Percentiles rank a stretch among this genome's conserved stretches.
Conservation (phyloP, 1,139 yeast species). For the Pichia sp. region DNA sequence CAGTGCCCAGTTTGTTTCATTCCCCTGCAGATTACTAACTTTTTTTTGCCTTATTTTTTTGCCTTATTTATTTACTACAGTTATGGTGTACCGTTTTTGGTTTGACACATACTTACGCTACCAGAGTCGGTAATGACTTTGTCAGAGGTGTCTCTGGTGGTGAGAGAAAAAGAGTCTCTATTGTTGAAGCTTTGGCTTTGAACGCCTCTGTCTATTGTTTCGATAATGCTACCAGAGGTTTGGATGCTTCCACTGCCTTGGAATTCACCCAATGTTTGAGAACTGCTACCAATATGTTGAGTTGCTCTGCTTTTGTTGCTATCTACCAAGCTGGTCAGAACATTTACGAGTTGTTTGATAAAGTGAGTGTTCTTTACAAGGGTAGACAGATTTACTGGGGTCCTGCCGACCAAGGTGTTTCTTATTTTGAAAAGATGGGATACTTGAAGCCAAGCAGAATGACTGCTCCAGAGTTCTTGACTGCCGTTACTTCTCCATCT, state of each 20-base stretch:
- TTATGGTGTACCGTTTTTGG: constrained; percentile 31
- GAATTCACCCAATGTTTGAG: constrained; percentile 15
- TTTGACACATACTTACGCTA: constrained; percentile 14
- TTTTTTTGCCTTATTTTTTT: constrained; percentile 47
- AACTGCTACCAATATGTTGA: constrained; percentile 38
- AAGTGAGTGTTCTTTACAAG: constrained; percentile 65
- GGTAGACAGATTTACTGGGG: constrained; percentile 80
- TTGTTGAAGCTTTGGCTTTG: constrained; percentile 13
- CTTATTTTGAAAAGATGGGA: constrained; percentile 62
- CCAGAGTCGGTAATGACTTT: constrained; percentile 50
- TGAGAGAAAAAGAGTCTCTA: constrained; percentile 65
- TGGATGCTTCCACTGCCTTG: constrained; percentile 66
- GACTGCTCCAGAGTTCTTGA: constrained; percentile 51
- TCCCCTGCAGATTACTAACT: constrained; percentile 41
- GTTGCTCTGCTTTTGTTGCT: constrained; percentile 64
- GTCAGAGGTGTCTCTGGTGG: constrained; percentile 80
- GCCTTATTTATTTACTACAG: too few relatives aligned
- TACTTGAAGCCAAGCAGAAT: constrained; percentile 73
- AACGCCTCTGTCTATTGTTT: constrained; percentile 50
- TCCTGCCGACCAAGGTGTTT: constrained; percentile 51
- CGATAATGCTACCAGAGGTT: constrained; percentile 73
- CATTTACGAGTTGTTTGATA: constrained; percentile 70
- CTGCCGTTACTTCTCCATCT: constrained; percentile 56
- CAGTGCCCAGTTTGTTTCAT: neutral
- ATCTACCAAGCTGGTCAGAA: constrained; percentile 79